These are phyloP conservation scores for Aspergillus egyptiacus DNA, from an alignment of 495 filamentous ascomycete species.

Conservation along the genomic window DNA sequence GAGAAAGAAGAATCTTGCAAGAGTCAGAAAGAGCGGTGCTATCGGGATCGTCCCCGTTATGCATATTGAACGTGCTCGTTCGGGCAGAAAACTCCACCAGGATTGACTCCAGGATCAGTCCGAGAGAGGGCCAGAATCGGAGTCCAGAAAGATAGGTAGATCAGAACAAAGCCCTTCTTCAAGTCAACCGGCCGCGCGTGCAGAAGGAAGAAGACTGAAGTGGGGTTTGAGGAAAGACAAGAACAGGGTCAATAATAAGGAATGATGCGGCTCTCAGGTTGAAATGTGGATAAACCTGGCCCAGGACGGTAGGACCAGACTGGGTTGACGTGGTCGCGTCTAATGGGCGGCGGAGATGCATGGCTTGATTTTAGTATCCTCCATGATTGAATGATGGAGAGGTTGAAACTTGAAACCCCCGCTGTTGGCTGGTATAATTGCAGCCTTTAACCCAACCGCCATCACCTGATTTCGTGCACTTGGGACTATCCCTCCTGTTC, in stretches of 20 bases:
- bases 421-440: neutral
- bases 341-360: constrained; percentile 19
- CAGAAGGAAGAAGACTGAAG: neutral
- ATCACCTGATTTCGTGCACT: neutral
- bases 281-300: neutral
- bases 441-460: neutral
- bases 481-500: no score
- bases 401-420: no score
- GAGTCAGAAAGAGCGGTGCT: constrained; percentile 14
- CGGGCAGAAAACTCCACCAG: constrained; percentile 9
- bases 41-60: constrained; percentile 16
- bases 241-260: neutral
- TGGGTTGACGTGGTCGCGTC: constrained; percentile 25
- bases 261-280: constrained; percentile 3
- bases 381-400: neutral
- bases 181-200: constrained; percentile 2
- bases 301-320: no score
- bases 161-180: neutral
- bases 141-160: constrained; percentile 3
- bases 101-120: no score
- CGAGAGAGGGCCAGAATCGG: no score
- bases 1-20: constrained; percentile 1
- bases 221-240: constrained; percentile 6
- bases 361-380: constrained; percentile 10
- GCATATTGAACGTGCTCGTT: constrained; percentile 10